Evolutionary conservation across 768 basidiomycete species (phyloP), one percentile per base, ranked within the genome.

Genomic region (Naganishia kalamii): DNA sequence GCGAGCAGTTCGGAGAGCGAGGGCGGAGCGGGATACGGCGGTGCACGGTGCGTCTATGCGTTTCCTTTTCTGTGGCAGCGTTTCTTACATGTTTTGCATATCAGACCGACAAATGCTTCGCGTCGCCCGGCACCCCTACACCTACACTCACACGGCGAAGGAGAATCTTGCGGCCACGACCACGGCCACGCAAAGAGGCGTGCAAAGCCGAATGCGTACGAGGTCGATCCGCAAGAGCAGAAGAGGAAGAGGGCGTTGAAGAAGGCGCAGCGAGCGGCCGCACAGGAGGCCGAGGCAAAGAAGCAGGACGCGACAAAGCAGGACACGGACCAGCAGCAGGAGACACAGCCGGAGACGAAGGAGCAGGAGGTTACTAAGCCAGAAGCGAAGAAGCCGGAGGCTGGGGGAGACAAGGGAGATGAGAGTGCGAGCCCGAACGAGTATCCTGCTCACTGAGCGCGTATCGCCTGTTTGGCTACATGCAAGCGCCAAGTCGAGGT

Each of bases 121-220:
- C 35, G 37, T 37, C 54, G 37, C 25, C 54, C 54, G 25, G 35
- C 35, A 57, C 54, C 54, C 4, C 35, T 57, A 19, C 4, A 57
- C 37, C 4, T 41, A 13, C 51, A 52, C 21, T 32, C 51, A 2
- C 54, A 57, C 23, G 37, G 21, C 3, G 11, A 41, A 21, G 37
- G 54, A n/a, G 54, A 35, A 13, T 11, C 37, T 8, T 57, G 54
- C 37, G 13, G 23, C 12, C 54, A 52, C 33, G 51, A 52, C 6
- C 32, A 57, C 54, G n/a, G 35, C 35, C 35, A 40, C 23, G 40
- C 21, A 57, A 57, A 25, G 40, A 57, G 54, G 23, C n/a, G 6
- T 35, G 54, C 4, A 40, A 57, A 57, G 54, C 54, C 54, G 33
- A 57, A 57, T 40, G 54, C 54, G 8, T 57, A 57, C 37, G 54